These are phyloP conservation scores for Aspergillus alliaceus DNA, from an alignment of 2,329 filamentous ascomycete species.

Conservation along the genomic window DNA sequence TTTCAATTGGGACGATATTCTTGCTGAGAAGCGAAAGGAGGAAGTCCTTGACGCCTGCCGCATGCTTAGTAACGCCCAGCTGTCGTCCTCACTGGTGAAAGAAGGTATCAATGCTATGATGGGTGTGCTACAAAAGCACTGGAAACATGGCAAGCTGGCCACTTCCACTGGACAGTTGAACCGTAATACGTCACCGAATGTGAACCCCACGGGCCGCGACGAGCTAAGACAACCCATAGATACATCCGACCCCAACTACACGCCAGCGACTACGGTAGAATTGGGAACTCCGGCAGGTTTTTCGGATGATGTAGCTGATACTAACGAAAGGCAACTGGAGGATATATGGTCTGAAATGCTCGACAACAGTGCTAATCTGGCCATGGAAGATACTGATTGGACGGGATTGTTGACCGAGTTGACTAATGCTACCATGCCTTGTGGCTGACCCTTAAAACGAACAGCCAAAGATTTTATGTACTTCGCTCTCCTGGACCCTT, in stretches of 20 bases:
- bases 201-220: background rate
- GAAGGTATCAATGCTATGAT: slow-evolving; percentile 41
- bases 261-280: background rate
- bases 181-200: background rate
- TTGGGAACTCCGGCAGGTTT: background rate
- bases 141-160: slow-evolving; percentile 18
- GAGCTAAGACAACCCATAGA: background rate
- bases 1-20: slow-evolving; percentile 40
- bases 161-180: background rate
- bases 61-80: slow-evolving; percentile 38
- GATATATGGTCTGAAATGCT: slow-evolving; percentile 35
- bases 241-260: background rate
- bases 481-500: no score
- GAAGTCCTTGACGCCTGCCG: slow-evolving; percentile 41
- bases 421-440: slow-evolving; percentile 20
- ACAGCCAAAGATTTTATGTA: background rate
- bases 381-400: slow-evolving; percentile 29
- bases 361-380: slow-evolving; percentile 24
- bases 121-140: slow-evolving; percentile 35
- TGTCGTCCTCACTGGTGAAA: slow-evolving; percentile 29
- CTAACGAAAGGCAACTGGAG: slow-evolving; percentile 21
- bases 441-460: slow-evolving; percentile 8
- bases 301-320: background rate
- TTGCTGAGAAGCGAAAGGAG: slow-evolving; percentile 34
- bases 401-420: slow-evolving; percentile 30